phyloP scores from a whole-genome alignment of 2,329 filamentous ascomycete genomes.

The Fusarium sp. region DNA sequence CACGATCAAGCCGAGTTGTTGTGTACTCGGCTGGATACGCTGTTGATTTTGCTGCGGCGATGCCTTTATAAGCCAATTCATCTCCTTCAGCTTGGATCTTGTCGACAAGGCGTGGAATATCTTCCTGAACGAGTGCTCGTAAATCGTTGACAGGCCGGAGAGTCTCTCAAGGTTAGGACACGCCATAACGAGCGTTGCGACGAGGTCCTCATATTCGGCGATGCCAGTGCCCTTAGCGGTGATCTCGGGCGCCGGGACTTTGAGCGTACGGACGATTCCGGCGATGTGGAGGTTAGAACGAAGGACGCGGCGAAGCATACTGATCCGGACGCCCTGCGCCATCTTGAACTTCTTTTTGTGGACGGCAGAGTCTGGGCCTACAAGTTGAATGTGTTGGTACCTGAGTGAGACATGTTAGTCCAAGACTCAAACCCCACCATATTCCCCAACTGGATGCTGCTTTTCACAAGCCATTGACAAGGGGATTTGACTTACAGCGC shows the following conservation, averaged over 20 bases:
- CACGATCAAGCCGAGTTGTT: slow-evolving; percentile 50
- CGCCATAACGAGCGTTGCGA: slow-evolving; percentile 72
- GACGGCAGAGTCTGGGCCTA: slow-evolving; percentile 66
- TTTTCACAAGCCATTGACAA: not conserved
- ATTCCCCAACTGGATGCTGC: not conserved
- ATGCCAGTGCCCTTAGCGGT: slow-evolving; percentile 53
- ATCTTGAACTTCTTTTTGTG: slow-evolving; percentile 71
- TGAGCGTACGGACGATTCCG: slow-evolving; percentile 67
- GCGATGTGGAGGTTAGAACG: slow-evolving; percentile 66
- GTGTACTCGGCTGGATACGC: slow-evolving; percentile 47
- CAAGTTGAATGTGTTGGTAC: slow-evolving; percentile 70
- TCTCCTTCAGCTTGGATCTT: slow-evolving; percentile 66
- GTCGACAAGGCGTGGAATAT: slow-evolving; percentile 72
- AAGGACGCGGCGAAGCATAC: slow-evolving; percentile 69
- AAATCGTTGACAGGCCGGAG: slow-evolving; percentile 65
- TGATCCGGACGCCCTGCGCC: slow-evolving; percentile 64
- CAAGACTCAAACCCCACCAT: slow-evolving; percentile 3
- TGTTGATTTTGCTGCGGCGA: slow-evolving; percentile 49
- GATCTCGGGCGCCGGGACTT: slow-evolving; percentile 62
- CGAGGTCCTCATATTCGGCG: slow-evolving; percentile 67
- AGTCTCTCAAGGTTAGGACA: slow-evolving; percentile 74
- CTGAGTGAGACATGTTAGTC: slow-evolving; percentile 50
- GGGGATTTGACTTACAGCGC: slow-evolving; percentile 60
- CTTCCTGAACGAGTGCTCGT: slow-evolving; percentile 68
- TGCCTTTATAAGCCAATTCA: slow-evolving; percentile 69